These are phyloP conservation scores for Porodaedalea pini DNA, from an alignment of 1,284 basidiomycete species.

Conservation along the genomic window DNA sequence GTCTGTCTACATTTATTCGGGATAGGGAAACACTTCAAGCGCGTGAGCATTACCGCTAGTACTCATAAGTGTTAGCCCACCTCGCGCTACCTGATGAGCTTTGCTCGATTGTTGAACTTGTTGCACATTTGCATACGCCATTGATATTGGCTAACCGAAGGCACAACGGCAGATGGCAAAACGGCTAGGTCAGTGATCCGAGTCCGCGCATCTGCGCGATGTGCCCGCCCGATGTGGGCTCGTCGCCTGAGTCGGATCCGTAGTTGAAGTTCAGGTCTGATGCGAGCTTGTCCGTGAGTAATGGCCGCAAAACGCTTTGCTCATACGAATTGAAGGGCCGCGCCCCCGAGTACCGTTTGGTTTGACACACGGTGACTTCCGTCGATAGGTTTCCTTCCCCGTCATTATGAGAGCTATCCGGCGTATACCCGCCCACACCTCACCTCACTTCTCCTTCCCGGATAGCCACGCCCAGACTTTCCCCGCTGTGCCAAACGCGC, in stretches of 20 bases:
- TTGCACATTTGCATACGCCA: no score
- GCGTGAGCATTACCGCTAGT: no score
- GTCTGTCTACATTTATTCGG: no score
- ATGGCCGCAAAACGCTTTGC: background rate
- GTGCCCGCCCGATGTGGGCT: background rate
- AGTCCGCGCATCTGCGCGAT: no score
- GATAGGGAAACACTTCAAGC: no score
- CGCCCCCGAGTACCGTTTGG: background rate
- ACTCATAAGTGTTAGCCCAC: no score
- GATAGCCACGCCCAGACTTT: conserved; percentile 19
- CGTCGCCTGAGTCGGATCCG: background rate
- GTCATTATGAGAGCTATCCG: no score
- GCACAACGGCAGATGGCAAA: no score
- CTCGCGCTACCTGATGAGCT: no score
- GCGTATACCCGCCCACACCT: background rate
- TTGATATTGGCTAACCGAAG: no score
- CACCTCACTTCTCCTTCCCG: background rate
- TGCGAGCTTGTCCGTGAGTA: background rate
- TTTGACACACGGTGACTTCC: background rate
- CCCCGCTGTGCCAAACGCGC: conserved; percentile 16
- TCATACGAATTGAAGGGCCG: background rate
- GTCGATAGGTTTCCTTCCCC: background rate
- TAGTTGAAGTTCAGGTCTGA: background rate
- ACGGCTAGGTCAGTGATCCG: no score
- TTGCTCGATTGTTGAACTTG: no score